Conservation (phyloP, 1,139 yeast genomes). For the Wickerhamomyces sp. region DNA sequence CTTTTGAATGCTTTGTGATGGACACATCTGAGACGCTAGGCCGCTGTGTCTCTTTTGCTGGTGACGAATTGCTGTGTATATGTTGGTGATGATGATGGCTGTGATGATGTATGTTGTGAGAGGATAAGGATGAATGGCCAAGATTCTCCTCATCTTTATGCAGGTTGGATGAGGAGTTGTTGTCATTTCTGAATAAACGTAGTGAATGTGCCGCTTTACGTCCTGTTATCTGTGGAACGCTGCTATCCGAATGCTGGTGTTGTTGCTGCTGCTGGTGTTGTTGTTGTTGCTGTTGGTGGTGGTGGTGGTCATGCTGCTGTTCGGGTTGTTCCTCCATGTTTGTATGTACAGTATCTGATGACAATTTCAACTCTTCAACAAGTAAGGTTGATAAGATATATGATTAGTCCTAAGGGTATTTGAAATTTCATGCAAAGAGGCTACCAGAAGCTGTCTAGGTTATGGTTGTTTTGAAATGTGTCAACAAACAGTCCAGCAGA, state of each 20-base stretch:
- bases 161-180: conserved; percentile 15
- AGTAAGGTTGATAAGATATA: conserved; percentile 1
- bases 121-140: background rate
- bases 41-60: background rate
- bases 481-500: background rate
- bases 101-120: background rate
- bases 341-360: conserved; percentile 26
- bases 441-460: conserved; percentile 1
- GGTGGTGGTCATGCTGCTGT: conserved; percentile 57
- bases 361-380: conserved; percentile 22
- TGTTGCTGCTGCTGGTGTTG: conserved; percentile 43
- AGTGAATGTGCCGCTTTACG: conserved; percentile 51
- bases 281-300: conserved; percentile 78
- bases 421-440: background rate
- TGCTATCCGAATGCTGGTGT: background rate
- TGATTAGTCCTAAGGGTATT: background rate
- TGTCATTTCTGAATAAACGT: conserved; percentile 37
- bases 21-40: conserved; percentile 1
- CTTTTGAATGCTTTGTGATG: conserved; percentile 9
- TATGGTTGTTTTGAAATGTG: background rate
- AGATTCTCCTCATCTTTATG: conserved; percentile 5
- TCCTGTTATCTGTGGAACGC: conserved; percentile 19
- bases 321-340: conserved; percentile 40
- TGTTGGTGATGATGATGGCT: background rate
- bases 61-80: background rate